Percentiles rank a stretch among this genome's conserved stretches.
These are phyloP conservation scores for Diversispora epigaea DNA, from an alignment of 192 early-diverging fungal species.

Conservation along the genomic window DNA sequence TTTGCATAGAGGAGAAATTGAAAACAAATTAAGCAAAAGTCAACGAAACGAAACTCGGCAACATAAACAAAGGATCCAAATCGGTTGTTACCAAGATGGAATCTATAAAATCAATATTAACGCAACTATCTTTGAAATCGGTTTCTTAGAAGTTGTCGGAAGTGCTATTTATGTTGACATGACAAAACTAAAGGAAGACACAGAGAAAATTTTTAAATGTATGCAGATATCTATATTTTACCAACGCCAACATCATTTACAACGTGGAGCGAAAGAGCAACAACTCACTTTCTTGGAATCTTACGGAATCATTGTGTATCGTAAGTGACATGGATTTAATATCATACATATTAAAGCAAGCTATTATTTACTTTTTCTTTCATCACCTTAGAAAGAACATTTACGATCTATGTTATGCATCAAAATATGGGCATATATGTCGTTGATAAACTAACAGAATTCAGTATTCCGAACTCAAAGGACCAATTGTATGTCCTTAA, in stretches of 20 bases:
- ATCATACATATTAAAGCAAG: slow-evolving; percentile 12
- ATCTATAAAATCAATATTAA: slow-evolving; percentile 18
- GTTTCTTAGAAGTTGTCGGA: slow-evolving; percentile 16
- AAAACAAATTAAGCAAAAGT: slow-evolving; percentile 12
- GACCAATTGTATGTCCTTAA: slow-evolving; percentile 18
- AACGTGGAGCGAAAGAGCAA: slow-evolving; percentile 8
- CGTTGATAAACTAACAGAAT: slow-evolving; percentile 16
- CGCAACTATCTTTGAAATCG: slow-evolving; percentile 6
- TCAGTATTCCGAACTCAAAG: slow-evolving; percentile 22
- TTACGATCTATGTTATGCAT: slow-evolving; percentile 10
- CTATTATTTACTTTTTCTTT: not conserved
- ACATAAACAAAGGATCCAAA: slow-evolving; percentile 17
- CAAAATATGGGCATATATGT: not conserved
- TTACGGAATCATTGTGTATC: slow-evolving; percentile 21
- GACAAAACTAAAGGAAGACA: slow-evolving; percentile 4
- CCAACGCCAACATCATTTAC: slow-evolving; percentile 22
- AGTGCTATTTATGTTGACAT: slow-evolving; percentile 3
- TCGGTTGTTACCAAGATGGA: slow-evolving; percentile 19
- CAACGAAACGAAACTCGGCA: slow-evolving; percentile 27
- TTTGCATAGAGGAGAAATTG: slow-evolving; percentile 20
- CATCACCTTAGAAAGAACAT: slow-evolving; percentile 4
- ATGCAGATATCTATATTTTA: slow-evolving; percentile 25
- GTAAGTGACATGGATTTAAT: slow-evolving; percentile 15
- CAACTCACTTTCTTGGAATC: slow-evolving; percentile 20
- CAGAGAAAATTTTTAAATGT: slow-evolving; percentile 14